Conservation (phyloP, 495 filamentous ascomycete genomes). For the Aspergillus bertholletiae region DNA sequence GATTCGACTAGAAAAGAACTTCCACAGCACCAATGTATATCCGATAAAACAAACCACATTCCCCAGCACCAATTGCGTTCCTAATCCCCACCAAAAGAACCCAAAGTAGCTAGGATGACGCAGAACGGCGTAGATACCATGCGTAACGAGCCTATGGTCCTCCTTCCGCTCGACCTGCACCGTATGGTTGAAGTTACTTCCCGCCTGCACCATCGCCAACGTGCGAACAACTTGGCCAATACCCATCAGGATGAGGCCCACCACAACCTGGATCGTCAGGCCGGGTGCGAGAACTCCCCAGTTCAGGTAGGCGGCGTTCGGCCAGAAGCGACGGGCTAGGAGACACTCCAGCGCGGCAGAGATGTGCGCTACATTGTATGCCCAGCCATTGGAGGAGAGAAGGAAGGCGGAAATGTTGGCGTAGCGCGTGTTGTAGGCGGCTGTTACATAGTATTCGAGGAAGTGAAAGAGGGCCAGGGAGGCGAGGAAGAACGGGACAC, state of each 20-base stretch:
- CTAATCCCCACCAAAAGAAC: conserved; percentile 97
- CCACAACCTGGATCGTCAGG: conserved; percentile 25
- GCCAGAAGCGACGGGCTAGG: conserved; percentile 54
- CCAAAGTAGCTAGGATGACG: conserved; percentile 94
- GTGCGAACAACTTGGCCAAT: conserved; percentile 72
- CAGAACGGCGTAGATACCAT: conserved; percentile 59
- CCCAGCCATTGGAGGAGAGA: conserved; percentile 77
- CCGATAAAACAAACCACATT: conserved; percentile 73
- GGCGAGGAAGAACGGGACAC: conserved; percentile 74
- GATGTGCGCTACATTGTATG: conserved; percentile 79
- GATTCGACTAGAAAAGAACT: conserved; percentile 75
- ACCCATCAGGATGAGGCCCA: conserved; percentile 61
- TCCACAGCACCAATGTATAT: conserved; percentile 75
- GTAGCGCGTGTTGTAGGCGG: conserved; percentile 71
- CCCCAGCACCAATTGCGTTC: conserved; percentile 85
- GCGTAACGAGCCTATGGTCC: conserved; percentile 74
- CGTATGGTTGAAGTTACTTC: conserved; percentile 86
- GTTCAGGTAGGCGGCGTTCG: conserved; percentile 35
- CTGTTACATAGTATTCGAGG: conserved; percentile 91
- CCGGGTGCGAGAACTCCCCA: conserved; percentile 17
- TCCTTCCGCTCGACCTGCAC: conserved; percentile 65
- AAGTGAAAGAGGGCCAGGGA: conserved; percentile 85
- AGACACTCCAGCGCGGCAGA: conserved; percentile 69
- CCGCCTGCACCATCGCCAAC: conserved; percentile 83
- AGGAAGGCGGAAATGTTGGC: conserved; percentile 75